Conservation (phyloP, 2,329 filamentous ascomycete genomes). For the Aspergillus texensis region DNA sequence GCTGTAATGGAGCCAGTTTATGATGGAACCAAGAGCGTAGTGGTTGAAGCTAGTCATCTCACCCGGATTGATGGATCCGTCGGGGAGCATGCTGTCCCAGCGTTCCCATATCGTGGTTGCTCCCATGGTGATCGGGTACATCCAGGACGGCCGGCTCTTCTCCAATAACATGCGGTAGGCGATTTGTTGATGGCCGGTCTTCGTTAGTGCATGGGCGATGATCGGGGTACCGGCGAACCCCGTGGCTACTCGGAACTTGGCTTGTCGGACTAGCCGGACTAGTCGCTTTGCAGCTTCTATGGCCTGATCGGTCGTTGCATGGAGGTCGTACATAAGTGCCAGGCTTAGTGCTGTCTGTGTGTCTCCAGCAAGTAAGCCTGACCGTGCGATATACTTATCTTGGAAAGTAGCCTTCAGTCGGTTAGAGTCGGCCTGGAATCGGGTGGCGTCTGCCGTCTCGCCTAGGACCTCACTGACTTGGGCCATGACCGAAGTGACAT, state of each 20-base stretch:
- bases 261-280: constrained; percentile 26
- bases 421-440: constrained; percentile 24
- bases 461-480: constrained; percentile 30
- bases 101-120: constrained; percentile 50
- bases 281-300: constrained; percentile 9
- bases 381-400: constrained; percentile 31
- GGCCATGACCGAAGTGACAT: constrained; percentile 34
- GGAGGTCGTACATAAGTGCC: constrained; percentile 31
- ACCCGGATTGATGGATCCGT: constrained; percentile 44
- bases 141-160: constrained; percentile 38
- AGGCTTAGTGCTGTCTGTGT: constrained; percentile 36
- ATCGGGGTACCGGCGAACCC: constrained; percentile 40
- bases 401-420: constrained; percentile 30
- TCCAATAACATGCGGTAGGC: constrained; percentile 47
- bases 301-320: constrained; percentile 14
- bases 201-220: constrained; percentile 32
- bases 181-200: constrained; percentile 23
- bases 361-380: constrained; percentile 32
- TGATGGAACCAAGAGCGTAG: constrained; percentile 44
- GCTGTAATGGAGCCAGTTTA: constrained; percentile 41
- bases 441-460: constrained; percentile 20
- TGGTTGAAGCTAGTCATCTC: constrained; percentile 51
- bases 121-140: constrained; percentile 45
- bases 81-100: constrained; percentile 45
- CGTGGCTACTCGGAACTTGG: constrained; percentile 36